Base-by-base conservation (phyloP, 2,329 filamentous ascomycete species). In the Cladosporium sp. region DNA sequence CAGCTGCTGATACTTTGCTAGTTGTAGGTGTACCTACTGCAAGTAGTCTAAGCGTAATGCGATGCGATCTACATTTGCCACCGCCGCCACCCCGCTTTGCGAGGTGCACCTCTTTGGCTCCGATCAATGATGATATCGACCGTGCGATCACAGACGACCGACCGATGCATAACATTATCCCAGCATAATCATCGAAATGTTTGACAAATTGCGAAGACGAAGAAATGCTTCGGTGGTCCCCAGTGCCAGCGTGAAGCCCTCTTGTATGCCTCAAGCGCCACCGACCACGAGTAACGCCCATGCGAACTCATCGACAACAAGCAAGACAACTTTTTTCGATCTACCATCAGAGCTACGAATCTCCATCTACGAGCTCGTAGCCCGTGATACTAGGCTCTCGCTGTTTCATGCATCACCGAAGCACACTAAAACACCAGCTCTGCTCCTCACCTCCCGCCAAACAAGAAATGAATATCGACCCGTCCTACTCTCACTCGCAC, bases 321-420 rank as follows among this genome's bases (percentile, higher is more conserved):
- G 11, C 4, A 26, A 8, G 8, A 57, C 54, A 39, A 23, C 21
- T 4, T 75, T 76, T 68, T 73, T 73, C 66, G 68, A 70, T 57
- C 67, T 76, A 1, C 74, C 74, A 1, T 66, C 72, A 6, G 74
- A 76, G 57, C 60, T 76, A 1, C 70, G 74, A n/a, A 75, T 74
- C 36, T 57, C 67, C 0, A 70, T 76, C 51, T 75, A 75, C 65
- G 65, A 68, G 3, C 65, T 69, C 34, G 66, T 69, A 25, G 70
- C 69, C 25, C 26, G 34, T 18, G 57, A 65, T 25, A 65, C 65
- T 1, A 61, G 34, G 32, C 69, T 71, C 5, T 64, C 67, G 1
- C 54, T 62, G 6, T 54, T 49, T 32, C n/a, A 16, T 11, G 18
- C 32, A 5, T 26, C 18, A 4, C 59, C 46, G 26, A 53, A 46